Base-by-base conservation (phyloP, 1,284 basidiomycete species). In the Microbotryum intermedium region DNA sequence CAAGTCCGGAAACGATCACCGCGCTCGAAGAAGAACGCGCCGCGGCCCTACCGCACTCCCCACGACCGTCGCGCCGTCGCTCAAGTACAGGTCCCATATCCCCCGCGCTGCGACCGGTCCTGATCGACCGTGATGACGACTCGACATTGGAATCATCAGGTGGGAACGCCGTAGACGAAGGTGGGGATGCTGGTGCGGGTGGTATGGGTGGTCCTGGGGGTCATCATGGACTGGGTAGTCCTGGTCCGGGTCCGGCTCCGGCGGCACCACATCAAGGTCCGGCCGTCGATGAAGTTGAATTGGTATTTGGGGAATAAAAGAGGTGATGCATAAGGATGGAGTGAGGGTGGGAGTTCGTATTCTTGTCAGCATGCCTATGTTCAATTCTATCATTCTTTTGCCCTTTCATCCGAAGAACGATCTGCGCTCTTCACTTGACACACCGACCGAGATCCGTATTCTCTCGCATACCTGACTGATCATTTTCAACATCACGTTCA, bases 81-180 rank as follows among this genome's bases (percentile, higher is more conserved):
- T 64, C 67, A 20, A 62, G 60, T 39, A 59, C 64, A 10, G 67
- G 67, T 4, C 67, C 64, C 11, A 26, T 68, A 49, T 66, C 64
- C 21, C 67, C 67, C 20, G 67, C 67, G 0, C 52, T 68, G 0
- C 57, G 67, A 6, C 67, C 67, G 2, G 67, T 68, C 23, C 39
- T 68, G n/a, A 58, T 66, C 50, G 67, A 68, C 43, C 56, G 61
- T 6, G 67, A 68, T 50, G 67, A 68, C 39, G 66, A 68, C 18
- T 23, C 45, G 1, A n/a, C 30, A 8, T 25, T 47, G 34, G 50
- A 16, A 11, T 29, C 4, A n/a, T 23, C 25, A 9, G 46, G 16
- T 9, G 8, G 26, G 21, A 44, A n/a, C 6, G 60, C 49, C 16
- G 53, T 45, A 5, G 60, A 44, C 2, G 55, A 58, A 50, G 65